These are phyloP conservation scores for Mycena venus DNA, from an alignment of 768 basidiomycete genomes.

Conservation along the genomic window DNA sequence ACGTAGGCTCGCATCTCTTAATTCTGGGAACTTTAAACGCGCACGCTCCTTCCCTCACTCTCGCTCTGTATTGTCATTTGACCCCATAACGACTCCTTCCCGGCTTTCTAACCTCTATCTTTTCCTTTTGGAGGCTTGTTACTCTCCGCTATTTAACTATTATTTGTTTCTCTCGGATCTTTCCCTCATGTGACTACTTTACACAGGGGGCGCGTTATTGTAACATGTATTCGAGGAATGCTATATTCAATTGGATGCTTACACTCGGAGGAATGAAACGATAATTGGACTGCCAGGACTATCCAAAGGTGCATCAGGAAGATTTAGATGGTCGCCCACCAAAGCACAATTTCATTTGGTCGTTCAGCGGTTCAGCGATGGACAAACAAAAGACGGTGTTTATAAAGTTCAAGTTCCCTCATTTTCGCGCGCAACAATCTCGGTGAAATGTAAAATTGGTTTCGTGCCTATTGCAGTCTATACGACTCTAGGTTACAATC, in stretches of 20 bases:
- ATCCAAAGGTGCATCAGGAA: too few relatives aligned
- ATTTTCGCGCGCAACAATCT: too few relatives aligned
- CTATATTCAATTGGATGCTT: constrained; percentile 32
- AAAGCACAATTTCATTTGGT: too few relatives aligned
- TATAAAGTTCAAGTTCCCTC: too few relatives aligned
- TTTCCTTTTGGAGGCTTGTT: constrained; percentile 28
- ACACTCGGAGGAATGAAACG: not conserved
- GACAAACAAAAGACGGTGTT: too few relatives aligned
- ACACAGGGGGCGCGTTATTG: constrained; percentile 49
- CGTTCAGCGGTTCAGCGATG: too few relatives aligned
- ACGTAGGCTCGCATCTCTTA: constrained; percentile 46
- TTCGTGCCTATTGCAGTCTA: constrained; percentile 27
- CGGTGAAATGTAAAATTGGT: not conserved
- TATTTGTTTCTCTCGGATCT: constrained; percentile 47
- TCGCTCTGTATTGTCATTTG: constrained; percentile 33
- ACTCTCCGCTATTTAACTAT: constrained; percentile 39
- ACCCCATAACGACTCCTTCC: constrained; percentile 26
- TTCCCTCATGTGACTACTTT: constrained; percentile 36
- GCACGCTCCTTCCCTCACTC: constrained; percentile 31
- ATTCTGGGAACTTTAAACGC: constrained; percentile 35
- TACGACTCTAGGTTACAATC: constrained; percentile 15
- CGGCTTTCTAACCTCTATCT: constrained; percentile 35
- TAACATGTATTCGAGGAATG: constrained; percentile 48
- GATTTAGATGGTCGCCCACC: too few relatives aligned
- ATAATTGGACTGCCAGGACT: too few relatives aligned